These are phyloP conservation scores for Pichia membranifaciens DNA, from an alignment of 805 yeast species.

Conservation along the genomic window DNA sequence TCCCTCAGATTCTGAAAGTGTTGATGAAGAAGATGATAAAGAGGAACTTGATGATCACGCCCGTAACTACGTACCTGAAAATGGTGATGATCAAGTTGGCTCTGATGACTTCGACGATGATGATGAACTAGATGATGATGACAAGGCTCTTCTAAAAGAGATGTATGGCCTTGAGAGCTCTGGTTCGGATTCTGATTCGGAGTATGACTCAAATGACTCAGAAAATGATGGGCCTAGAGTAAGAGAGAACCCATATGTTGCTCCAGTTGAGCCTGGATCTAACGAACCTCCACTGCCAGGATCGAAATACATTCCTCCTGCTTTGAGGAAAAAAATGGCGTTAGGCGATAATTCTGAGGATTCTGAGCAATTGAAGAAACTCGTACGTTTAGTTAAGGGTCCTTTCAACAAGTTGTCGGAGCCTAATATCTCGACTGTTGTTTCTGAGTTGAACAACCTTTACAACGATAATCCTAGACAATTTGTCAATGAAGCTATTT, in stretches of 20 bases:
- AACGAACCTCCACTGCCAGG: constrained; percentile 23
- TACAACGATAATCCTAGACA: constrained; percentile 70
- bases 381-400: constrained; percentile 69
- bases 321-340: constrained; percentile 54
- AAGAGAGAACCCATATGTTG: constrained; percentile 71
- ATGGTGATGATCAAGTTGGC: constrained; percentile 23
- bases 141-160: constrained; percentile 26
- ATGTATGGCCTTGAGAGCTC: constrained; percentile 28
- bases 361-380: constrained; percentile 41
- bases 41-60: not conserved
- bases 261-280: constrained; percentile 38
- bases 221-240: constrained; percentile 29
- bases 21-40: not conserved
- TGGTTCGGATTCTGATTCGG: constrained; percentile 20
- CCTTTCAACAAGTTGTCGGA: constrained; percentile 86
- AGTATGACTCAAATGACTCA: constrained; percentile 21
- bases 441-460: constrained; percentile 58
- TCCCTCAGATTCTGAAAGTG: constrained; percentile 8
- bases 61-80: constrained; percentile 16
- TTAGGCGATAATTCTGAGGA: constrained; percentile 27
- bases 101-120: constrained; percentile 30
- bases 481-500: constrained; percentile 64
- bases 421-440: constrained; percentile 67
- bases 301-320: constrained; percentile 77
- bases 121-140: constrained; percentile 29